Evolutionary conservation across 768 basidiomycete genomes (phyloP).

Genomic region (Gymnopilus junonius): DNA sequence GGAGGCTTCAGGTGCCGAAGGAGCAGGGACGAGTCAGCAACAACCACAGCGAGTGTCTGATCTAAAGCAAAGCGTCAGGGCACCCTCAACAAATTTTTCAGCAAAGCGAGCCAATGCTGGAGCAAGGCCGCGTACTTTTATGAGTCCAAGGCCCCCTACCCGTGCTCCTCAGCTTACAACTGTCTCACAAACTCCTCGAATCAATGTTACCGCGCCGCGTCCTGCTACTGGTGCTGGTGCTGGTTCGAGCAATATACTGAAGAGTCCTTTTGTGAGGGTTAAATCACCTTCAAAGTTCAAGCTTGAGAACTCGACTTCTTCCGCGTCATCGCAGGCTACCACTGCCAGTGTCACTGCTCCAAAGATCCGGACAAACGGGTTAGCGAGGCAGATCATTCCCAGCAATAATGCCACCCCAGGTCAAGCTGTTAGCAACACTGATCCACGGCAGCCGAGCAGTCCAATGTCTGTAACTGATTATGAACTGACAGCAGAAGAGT

Average conservation of each 20-base stretch:
- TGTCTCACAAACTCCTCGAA: neutral
- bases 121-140: neutral
- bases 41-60: neutral
- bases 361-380: neutral
- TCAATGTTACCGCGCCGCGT: neutral
- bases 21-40: neutral
- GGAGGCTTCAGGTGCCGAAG: neutral
- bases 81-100: neutral
- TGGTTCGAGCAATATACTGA: neutral
- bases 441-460: neutral
- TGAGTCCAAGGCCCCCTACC: neutral
- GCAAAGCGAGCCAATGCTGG: neutral
- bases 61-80: neutral
- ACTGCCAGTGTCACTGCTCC: neutral
- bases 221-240: neutral
- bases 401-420: neutral
- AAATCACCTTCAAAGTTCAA: neutral
- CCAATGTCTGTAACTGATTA: neutral
- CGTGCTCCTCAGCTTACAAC: neutral
- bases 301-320: neutral
- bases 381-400: neutral
- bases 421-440: neutral
- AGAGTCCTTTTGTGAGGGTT: neutral
- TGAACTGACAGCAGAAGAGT: neutral
- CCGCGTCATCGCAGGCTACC: neutral